Base-by-base conservation (phyloP, 1,139 yeast genomes). In the Sugiyamaella castrensis region DNA sequence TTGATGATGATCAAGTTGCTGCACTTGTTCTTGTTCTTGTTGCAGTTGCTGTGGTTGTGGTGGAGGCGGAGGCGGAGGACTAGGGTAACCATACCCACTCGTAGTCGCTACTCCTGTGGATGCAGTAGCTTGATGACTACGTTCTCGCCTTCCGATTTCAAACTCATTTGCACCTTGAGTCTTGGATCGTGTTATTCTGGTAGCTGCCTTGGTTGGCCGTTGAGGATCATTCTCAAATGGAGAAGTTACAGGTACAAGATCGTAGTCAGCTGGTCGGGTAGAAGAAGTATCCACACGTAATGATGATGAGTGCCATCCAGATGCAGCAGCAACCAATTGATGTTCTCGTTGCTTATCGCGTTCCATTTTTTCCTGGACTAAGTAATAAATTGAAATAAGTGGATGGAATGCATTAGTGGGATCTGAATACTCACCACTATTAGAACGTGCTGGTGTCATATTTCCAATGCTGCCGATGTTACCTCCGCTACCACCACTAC, bases 401-500 rank as follows among this genome's bases (percentile, higher is more conserved):
- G 98, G 98, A 67, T 89, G 96, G 67, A 79, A 92, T 0, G 94
- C 95, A 49, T 80, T 77, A 0, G 96, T 87, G n/a, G 97, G 97
- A 66, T 87, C 95, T 1, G 78, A 80, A 4, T 48, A 44, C 8
- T 51, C 26, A 8, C 28, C 34, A 31, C 15, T n/a, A 13, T 13
- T 31, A 31, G 34, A 4, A 6, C 24, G 34, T n/a, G 34, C 34
- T 6, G 31, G 42, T 40, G 27, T 32, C 11, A 26, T 37, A 13
- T 15, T 13, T 24, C 40, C 40, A 15, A 27, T 7, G n/a, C 32
- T n/a, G 16, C 32, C 32, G 2, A n/a, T 15, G 26, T 37, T 28
- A 28, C 32, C 43, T 13, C 15, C 10, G 9, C 4, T 15, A 39
- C 32, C 19, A 7, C 34, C 34, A 4, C 29, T 11, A n/a, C 43